A percentile compares a stretch with the other conserved stretches of the same genome.
These are phyloP conservation scores for Fusarium tanahbumbuense DNA, from an alignment of 2,329 filamentous ascomycete genomes.

Conservation along the genomic window DNA sequence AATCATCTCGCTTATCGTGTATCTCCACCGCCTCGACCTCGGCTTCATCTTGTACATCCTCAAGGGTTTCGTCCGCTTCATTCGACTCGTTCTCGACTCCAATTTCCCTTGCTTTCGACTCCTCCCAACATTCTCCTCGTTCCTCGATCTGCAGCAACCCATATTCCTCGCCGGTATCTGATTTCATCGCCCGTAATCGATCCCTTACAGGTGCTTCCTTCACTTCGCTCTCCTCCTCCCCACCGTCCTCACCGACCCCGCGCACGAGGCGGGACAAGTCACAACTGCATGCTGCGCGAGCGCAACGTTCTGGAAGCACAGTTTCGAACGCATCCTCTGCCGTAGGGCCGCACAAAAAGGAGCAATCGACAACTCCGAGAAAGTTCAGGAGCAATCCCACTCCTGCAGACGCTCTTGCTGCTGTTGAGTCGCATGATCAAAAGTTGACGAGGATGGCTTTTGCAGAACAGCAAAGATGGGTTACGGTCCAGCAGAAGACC, in stretches of 20 bases:
- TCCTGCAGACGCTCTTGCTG: slow-evolving; percentile 58
- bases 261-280: slow-evolving; percentile 60
- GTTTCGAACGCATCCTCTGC: slow-evolving; percentile 41
- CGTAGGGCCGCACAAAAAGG: slow-evolving; percentile 36
- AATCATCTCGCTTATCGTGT: slow-evolving; percentile 43
- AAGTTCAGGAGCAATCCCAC: slow-evolving; percentile 51
- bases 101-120: slow-evolving; percentile 35
- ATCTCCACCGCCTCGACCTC: slow-evolving; percentile 41
- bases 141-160: slow-evolving; percentile 10
- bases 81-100: slow-evolving; percentile 40
- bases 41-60: slow-evolving; percentile 35
- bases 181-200: slow-evolving; percentile 32
- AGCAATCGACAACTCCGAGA: slow-evolving; percentile 39
- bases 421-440: slow-evolving; percentile 62
- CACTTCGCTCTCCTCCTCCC: slow-evolving; percentile 36
- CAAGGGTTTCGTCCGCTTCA: slow-evolving; percentile 39
- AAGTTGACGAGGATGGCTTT: slow-evolving; percentile 70
- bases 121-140: slow-evolving; percentile 21
- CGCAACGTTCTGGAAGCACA: slow-evolving; percentile 58
- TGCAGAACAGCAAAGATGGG: slow-evolving; percentile 74
- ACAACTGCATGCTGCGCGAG: slow-evolving; percentile 62
- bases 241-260: slow-evolving; percentile 47
- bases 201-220: slow-evolving; percentile 39
- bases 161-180: slow-evolving; percentile 35
- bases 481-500: slow-evolving; percentile 94